Percentiles rank a stretch among this genome's conserved stretches.
Conservation (phyloP, 2,329 filamentous ascomycete species). For the Pseudocercospora pini-densiflorae region DNA sequence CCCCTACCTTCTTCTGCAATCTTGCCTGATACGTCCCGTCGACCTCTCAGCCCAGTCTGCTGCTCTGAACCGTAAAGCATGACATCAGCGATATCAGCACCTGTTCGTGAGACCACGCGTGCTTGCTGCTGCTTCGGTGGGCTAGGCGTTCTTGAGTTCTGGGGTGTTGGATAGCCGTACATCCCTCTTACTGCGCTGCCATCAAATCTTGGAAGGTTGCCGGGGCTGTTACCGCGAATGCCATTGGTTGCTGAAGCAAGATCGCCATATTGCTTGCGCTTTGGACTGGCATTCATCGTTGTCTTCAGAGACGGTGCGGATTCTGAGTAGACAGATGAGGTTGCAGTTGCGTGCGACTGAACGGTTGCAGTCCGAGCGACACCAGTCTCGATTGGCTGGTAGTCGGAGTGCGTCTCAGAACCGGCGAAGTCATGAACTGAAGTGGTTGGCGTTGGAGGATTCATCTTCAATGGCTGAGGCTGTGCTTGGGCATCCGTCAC, state of each 20-base stretch:
- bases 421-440: constrained; percentile 20
- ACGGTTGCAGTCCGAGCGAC: constrained; percentile 41
- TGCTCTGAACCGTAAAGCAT: constrained; percentile 35
- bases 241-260: constrained; percentile 48
- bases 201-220: constrained; percentile 24
- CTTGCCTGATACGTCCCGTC: constrained; percentile 73
- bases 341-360: constrained; percentile 31
- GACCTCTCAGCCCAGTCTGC: constrained; percentile 40
- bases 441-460: constrained; percentile 49
- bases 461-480: constrained; percentile 51
- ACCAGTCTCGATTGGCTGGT: constrained; percentile 24
- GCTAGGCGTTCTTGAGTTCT: constrained; percentile 24
- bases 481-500: constrained; percentile 23
- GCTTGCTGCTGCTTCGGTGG: constrained; percentile 30
- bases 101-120: constrained; percentile 52
- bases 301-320: constrained; percentile 34
- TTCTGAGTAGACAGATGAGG: constrained; percentile 42
- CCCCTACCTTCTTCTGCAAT: constrained; percentile 71
- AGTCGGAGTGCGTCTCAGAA: constrained; percentile 16
- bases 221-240: constrained; percentile 35
- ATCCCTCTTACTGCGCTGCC: constrained; percentile 9
- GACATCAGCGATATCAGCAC: constrained; percentile 51
- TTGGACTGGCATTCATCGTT: constrained; percentile 39
- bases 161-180: constrained; percentile 25
- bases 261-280: constrained; percentile 53